A percentile compares a stretch with the other conserved stretches of the same genome.
Evolutionary conservation across 2,329 filamentous ascomycete species (phyloP).

Genomic region (Xylaria polymorpha): DNA sequence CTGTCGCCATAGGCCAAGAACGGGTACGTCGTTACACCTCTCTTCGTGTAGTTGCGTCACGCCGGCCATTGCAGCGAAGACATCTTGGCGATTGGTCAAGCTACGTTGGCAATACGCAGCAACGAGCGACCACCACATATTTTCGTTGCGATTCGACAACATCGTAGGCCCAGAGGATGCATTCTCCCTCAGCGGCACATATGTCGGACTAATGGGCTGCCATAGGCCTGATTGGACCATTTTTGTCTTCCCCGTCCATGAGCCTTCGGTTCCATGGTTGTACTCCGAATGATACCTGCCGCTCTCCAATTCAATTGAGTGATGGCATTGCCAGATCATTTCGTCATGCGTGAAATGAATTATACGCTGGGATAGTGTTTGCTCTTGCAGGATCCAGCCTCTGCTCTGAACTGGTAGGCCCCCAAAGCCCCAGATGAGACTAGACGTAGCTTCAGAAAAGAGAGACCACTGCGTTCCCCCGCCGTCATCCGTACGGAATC

Average conservation of each 20-base stretch:
- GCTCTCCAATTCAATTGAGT: neutral
- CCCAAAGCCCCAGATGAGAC: neutral
- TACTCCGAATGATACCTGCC: neutral
- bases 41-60: constrained; percentile 1
- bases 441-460: neutral
- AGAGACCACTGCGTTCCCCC: neutral
- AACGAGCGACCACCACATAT: constrained; percentile 1
- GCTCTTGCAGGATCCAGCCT: neutral
- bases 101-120: neutral
- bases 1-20: neutral
- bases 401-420: neutral
- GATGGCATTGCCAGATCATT: neutral
- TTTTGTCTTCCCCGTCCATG: neutral
- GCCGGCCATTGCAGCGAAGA: neutral
- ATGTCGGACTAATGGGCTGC: neutral
- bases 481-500: neutral
- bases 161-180: neutral
- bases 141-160: neutral
- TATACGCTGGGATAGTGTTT: neutral
- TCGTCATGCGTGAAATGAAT: neutral
- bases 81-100: neutral
- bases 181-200: neutral
- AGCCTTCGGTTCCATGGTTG: neutral
- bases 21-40: neutral
- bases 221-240: neutral